Conservation (phyloP, 208 protist species). For the Blechomonas ayalai region DNA sequence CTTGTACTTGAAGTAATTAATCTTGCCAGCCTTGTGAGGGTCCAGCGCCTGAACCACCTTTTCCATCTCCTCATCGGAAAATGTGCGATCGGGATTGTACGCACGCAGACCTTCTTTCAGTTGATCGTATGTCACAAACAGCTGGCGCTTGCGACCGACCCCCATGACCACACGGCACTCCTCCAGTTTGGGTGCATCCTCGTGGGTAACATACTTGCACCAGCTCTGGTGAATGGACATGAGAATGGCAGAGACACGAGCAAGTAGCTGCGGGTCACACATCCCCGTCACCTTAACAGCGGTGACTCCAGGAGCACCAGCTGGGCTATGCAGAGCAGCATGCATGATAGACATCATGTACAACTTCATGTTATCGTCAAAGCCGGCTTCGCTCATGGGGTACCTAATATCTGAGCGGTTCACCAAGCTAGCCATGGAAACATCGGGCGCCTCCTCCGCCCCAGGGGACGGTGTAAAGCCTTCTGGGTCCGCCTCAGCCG, state of each 20-base stretch:
- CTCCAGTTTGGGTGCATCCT: conserved; percentile 64
- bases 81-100: conserved; percentile 16
- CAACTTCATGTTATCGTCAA: conserved; percentile 90
- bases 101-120: conserved; percentile 42
- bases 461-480: conserved; percentile 63
- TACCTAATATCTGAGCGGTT: conserved; percentile 65
- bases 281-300: conserved; percentile 92
- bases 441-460: conserved; percentile 34
- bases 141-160: conserved; percentile 48
- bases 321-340: conserved; percentile 56
- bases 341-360: conserved; percentile 91
- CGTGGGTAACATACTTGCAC: conserved; percentile 65
- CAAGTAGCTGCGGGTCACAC: conserved; percentile 87
- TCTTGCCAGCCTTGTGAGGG: conserved; percentile 47
- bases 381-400: conserved; percentile 41
- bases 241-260: conserved; percentile 80
- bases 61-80: conserved; percentile 46
- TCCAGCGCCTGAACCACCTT: conserved; percentile 58
- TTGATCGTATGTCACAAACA: conserved; percentile 60
- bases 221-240: conserved; percentile 84
- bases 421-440: conserved; percentile 64
- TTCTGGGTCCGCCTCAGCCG: conserved; percentile 86
- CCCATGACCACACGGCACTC: conserved; percentile 85
- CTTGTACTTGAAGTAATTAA: conserved; percentile 89
- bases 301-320: conserved; percentile 48